Evolutionary conservation across 495 filamentous ascomycete species (phyloP).

Genomic region (Neurospora sp.): DNA sequence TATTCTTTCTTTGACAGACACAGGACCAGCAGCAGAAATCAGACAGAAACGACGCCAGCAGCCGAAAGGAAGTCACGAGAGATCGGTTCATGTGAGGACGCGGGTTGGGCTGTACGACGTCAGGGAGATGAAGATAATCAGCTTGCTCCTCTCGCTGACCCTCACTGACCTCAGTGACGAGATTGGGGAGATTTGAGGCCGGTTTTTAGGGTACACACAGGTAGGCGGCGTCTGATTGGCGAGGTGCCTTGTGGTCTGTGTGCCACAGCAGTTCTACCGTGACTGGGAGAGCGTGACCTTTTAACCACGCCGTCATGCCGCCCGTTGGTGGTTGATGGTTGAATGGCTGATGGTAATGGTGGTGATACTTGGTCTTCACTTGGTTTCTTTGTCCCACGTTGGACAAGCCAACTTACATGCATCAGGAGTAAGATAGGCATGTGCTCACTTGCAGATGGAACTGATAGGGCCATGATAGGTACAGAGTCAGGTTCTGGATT

Average conservation of each 20-base stretch:
- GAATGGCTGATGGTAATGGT: background rate
- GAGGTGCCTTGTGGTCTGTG: background rate
- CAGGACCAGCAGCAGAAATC: background rate
- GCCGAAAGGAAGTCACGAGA: background rate
- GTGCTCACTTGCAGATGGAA: background rate
- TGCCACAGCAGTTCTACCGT: background rate
- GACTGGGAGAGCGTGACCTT: background rate
- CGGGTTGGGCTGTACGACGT: background rate
- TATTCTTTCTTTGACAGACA: background rate
- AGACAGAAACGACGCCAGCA: background rate
- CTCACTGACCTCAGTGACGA: background rate
- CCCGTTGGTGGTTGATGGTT: background rate
- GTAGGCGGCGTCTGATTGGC: background rate
- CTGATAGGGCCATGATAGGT: background rate
- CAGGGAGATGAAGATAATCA: background rate
- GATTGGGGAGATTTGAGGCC: background rate
- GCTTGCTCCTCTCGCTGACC: background rate
- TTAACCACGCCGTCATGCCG: background rate
- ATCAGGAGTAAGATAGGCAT: background rate
- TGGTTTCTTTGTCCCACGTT: background rate
- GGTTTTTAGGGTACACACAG: background rate
- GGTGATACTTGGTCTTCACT: background rate
- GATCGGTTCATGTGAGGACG: background rate
- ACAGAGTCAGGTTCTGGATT: background rate
- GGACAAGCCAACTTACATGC: background rate